Evolutionary conservation across 1,284 basidiomycete species (phyloP).

Genomic region (Puccinia hordei): DNA sequence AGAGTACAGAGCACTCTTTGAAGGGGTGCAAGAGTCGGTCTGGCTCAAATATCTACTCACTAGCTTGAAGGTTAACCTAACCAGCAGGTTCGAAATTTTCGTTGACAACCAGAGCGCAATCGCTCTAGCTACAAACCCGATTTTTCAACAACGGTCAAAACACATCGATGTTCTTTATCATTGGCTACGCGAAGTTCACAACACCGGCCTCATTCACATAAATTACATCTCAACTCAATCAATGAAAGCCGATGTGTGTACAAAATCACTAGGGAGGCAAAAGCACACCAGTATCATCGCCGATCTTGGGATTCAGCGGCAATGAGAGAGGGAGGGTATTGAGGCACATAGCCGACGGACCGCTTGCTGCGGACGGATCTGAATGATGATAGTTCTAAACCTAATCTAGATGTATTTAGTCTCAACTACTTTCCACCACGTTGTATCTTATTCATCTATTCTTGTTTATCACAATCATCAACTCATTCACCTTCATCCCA

Average conservation of each 20-base stretch:
- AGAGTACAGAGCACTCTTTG: slow-evolving; percentile 10
- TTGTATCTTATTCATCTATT: background rate
- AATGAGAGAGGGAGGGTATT: slow-evolving; percentile 16
- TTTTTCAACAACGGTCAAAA: background rate
- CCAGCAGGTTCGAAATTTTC: background rate
- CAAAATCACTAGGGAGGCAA: background rate
- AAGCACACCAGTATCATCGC: background rate
- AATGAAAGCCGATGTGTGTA: slow-evolving; percentile 2
- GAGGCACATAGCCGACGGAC: background rate
- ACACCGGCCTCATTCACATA: background rate
- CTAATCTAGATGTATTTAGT: background rate
- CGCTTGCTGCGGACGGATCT: too few relatives aligned
- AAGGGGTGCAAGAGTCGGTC: slow-evolving; percentile 1
- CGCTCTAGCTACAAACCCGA: background rate
- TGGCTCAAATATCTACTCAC: background rate
- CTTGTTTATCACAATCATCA: background rate
- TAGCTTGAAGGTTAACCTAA: background rate
- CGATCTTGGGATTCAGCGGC: background rate
- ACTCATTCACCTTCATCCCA: background rate
- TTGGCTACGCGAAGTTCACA: background rate
- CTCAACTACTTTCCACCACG: background rate
- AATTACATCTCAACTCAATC: background rate
- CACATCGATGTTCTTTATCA: slow-evolving; percentile 1
- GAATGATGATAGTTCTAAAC: too few relatives aligned
- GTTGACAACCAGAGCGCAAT: slow-evolving; percentile 6